phyloP scores from a whole-genome alignment of 495 filamentous ascomycete species.

The Astrothelium subdiscretum region DNA sequence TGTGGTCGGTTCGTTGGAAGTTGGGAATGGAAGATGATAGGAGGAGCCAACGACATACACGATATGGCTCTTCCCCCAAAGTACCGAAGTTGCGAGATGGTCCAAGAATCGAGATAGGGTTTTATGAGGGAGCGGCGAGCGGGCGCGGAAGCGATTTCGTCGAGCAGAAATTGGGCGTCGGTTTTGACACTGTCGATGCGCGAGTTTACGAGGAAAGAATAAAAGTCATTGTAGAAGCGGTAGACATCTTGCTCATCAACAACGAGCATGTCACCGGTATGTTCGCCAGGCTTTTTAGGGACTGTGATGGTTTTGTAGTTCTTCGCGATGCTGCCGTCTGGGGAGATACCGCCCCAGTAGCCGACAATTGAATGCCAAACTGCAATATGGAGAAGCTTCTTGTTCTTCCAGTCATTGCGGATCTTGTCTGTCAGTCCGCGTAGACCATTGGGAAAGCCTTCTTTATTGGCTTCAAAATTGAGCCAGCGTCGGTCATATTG shows the following conservation, averaged over 20 bases:
- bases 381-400: slow-evolving; percentile 68
- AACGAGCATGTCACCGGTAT: slow-evolving; percentile 56
- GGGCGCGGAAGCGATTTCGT: slow-evolving; percentile 55
- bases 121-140: slow-evolving; percentile 56
- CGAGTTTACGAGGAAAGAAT: slow-evolving; percentile 55
- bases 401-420: slow-evolving; percentile 53
- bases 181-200: slow-evolving; percentile 82
- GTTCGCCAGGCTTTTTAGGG: slow-evolving; percentile 37
- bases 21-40: slow-evolving; percentile 73
- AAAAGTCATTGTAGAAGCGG: slow-evolving; percentile 85
- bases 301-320: slow-evolving; percentile 69
- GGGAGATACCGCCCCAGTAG: slow-evolving; percentile 86
- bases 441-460: slow-evolving; percentile 70
- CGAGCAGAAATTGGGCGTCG: slow-evolving; percentile 79
- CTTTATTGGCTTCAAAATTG: slow-evolving; percentile 71
- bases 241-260: slow-evolving; percentile 61
- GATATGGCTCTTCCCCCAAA: slow-evolving; percentile 71
- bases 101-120: slow-evolving; percentile 81
- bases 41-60: slow-evolving; percentile 83
- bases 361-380: slow-evolving; percentile 89
- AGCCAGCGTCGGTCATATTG: slow-evolving; percentile 47
- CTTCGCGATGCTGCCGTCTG: slow-evolving; percentile 56
- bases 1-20: slow-evolving; percentile 59
- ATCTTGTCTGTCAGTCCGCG: slow-evolving; percentile 56
- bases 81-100: slow-evolving; percentile 58